These are phyloP conservation scores for Erodium trifolium DNA, from an alignment of 441 rosid genomes.

Conservation along the genomic window DNA sequence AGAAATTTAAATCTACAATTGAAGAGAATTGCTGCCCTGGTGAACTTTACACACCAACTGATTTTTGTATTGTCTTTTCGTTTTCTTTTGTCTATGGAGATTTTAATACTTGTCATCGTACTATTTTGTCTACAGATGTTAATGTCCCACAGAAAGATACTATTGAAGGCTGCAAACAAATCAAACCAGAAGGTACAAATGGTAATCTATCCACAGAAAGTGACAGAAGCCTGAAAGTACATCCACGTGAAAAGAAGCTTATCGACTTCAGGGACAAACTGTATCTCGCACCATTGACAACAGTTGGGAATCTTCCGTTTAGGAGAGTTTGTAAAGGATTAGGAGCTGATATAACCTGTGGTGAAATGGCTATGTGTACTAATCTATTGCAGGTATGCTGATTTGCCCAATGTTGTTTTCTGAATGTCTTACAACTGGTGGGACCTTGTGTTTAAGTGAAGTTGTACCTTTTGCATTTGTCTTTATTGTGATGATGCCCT, in stretches of 20 bases:
- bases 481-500: too few species aligned
- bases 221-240: conserved; percentile 47
- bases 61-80: neutral
- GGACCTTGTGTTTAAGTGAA: too few species aligned
- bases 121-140: conserved; percentile 29
- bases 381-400: conserved; percentile 68
- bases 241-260: conserved; percentile 74
- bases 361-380: conserved; percentile 99
- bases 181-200: conserved; percentile 19
- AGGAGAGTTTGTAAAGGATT: conserved; percentile 81
- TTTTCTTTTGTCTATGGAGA: neutral
- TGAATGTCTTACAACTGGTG: neutral
- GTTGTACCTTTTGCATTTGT: too few species aligned
- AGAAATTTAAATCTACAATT: conserved; percentile 51
- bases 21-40: conserved; percentile 29
- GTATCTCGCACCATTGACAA: conserved; percentile 87
- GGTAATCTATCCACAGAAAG: conserved; percentile 35
- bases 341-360: conserved; percentile 89
- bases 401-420: neutral
- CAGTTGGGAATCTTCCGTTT: conserved; percentile 93
- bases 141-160: conserved; percentile 24
- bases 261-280: conserved; percentile 80
- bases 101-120: neutral
- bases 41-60: conserved; percentile 7
- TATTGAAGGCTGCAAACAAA: conserved; percentile 20